These are phyloP conservation scores for Colletotrichum musicola DNA, from an alignment of 2,329 filamentous ascomycete species.

Conservation along the genomic window DNA sequence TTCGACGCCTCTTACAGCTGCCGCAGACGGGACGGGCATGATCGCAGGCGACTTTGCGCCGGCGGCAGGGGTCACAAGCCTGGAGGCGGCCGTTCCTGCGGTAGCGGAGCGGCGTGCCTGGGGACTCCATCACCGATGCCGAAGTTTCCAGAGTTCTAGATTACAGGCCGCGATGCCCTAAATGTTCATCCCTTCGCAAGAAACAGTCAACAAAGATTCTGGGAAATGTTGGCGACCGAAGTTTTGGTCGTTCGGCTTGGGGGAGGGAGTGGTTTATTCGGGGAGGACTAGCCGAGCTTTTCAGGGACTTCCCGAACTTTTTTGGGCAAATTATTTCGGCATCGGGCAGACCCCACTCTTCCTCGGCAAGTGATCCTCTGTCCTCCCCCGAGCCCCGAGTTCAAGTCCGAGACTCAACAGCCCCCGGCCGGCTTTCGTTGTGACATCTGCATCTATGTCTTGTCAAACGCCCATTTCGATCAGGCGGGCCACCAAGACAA, in stretches of 20 bases:
- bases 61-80: constrained; percentile 53
- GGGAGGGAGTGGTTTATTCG: no score
- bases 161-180: background rate
- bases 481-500: no score
- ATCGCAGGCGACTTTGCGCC: constrained; percentile 58
- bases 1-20: constrained; percentile 52
- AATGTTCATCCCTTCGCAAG: no score
- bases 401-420: no score
- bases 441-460: no score
- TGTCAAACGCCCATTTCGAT: no score
- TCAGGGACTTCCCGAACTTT: background rate
- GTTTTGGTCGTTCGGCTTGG: background rate
- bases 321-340: background rate
- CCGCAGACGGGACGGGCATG: constrained; percentile 54
- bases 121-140: constrained; percentile 8
- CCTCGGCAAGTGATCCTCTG: background rate
- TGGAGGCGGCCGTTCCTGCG: constrained; percentile 36
- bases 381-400: no score
- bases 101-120: constrained; percentile 21
- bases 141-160: background rate
- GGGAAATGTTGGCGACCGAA: background rate
- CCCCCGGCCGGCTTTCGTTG: no score
- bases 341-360: background rate
- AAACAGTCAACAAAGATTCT: no score
- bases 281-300: no score